phyloP scores from a whole-genome alignment of 192 early-diverging fungal species.

The Umbelopsis ramanniana region DNA sequence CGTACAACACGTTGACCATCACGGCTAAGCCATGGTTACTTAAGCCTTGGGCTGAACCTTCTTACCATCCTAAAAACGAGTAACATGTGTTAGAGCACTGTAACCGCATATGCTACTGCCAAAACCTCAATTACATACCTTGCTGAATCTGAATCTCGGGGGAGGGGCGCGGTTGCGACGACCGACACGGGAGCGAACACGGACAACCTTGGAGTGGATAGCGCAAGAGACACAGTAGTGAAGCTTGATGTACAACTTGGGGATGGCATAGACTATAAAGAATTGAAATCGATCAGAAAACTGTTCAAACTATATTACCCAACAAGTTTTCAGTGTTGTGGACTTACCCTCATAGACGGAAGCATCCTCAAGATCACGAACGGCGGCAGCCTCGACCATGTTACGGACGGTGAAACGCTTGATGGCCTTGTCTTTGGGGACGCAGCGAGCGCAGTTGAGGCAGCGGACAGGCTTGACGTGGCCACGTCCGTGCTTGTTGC shows the following conservation, averaged over 20 bases:
- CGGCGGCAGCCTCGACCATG: constrained; percentile 98
- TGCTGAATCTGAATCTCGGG: constrained; percentile 88
- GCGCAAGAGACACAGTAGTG: constrained; percentile 99
- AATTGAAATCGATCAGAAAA: constrained; percentile 27
- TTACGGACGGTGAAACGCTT: constrained; percentile 98
- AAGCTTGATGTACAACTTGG: constrained; percentile 99
- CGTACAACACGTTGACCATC: constrained; percentile 24
- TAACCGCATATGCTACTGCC: not conserved
- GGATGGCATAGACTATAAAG: constrained; percentile 82
- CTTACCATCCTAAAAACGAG: constrained; percentile 16
- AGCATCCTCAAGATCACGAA: constrained; percentile 95
- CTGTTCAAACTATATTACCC: not conserved
- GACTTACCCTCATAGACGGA: constrained; percentile 88
- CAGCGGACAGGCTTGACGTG: constrained; percentile 97
- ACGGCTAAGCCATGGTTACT: constrained; percentile 12
- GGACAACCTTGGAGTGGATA: constrained; percentile 94
- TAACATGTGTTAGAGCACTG: not conserved
- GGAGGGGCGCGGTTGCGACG: constrained; percentile 96
- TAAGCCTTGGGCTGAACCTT: constrained; percentile 28
- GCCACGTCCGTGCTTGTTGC: constrained; percentile 98
- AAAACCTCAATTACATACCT: constrained; percentile 39
- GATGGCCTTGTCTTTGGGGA: constrained; percentile 98
- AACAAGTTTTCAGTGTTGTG: not conserved
- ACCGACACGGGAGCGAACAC: constrained; percentile 88
- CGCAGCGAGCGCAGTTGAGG: constrained; percentile 98